Evolutionary conservation across 495 filamentous ascomycete species (phyloP).

Genomic region (Penicillium parvum): DNA sequence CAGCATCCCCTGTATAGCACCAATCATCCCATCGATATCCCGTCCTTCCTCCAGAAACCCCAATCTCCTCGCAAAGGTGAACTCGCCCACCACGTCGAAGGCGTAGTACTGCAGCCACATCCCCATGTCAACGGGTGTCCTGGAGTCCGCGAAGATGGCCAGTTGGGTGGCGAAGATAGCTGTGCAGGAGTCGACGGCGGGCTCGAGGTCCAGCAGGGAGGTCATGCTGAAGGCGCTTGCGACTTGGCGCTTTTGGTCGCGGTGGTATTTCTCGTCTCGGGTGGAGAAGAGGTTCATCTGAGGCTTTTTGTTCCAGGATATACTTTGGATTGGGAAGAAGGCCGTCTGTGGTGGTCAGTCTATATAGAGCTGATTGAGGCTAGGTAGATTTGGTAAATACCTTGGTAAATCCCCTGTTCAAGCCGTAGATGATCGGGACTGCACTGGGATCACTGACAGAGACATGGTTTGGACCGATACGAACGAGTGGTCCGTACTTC

Average conservation of each 20-base stretch:
- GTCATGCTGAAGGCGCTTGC: conserved; percentile 31
- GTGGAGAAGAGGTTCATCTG: conserved; percentile 35
- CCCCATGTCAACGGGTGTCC: conserved; percentile 31
- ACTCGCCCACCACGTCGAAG: conserved; percentile 42
- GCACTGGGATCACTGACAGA: conserved; percentile 34
- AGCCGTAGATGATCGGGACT: conserved; percentile 36
- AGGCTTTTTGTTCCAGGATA: conserved; percentile 28
- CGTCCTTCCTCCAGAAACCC: conserved; percentile 38
- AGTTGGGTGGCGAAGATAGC: conserved; percentile 23
- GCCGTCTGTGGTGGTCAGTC: conserved; percentile 23
- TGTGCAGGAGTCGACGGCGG: conserved; percentile 31
- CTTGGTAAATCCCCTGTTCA: conserved; percentile 36
- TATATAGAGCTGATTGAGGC: background rate
- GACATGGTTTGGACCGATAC: conserved; percentile 37
- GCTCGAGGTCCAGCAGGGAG: conserved; percentile 30
- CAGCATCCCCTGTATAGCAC: conserved; percentile 22
- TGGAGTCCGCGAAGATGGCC: conserved; percentile 9
- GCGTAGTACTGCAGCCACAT: conserved; percentile 45
- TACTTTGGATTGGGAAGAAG: conserved; percentile 39
- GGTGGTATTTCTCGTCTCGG: conserved; percentile 23
- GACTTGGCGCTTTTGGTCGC: conserved; percentile 25
- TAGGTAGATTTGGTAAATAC: conserved; percentile 9
- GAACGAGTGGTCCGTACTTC: conserved; percentile 37
- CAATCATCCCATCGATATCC: conserved; percentile 38
- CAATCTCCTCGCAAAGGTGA: conserved; percentile 32